A percentile compares a stretch with the other conserved stretches of the same genome.
phyloP scores from a whole-genome alignment of 176 grass and related monocot genomes.

The Elymus sibiricus region DNA sequence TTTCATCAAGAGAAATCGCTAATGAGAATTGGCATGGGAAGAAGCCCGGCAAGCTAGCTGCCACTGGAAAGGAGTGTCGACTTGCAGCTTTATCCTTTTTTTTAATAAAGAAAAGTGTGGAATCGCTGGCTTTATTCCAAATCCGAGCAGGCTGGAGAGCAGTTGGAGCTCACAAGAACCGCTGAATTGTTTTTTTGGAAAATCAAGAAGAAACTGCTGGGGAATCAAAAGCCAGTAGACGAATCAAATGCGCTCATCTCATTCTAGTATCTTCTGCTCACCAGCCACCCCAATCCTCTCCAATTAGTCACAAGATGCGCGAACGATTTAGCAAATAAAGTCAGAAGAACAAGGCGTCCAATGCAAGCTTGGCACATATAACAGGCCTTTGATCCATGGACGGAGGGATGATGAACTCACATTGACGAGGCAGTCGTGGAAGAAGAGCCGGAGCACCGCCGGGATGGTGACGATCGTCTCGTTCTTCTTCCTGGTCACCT shows the following conservation, averaged over 20 bases:
- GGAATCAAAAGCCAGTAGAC: not conserved
- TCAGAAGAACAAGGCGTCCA: not conserved
- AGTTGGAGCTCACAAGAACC: not conserved
- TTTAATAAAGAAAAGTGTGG: not conserved
- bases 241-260: not conserved
- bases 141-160: slow-evolving; percentile 3
- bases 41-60: not conserved
- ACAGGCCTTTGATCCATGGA: not conserved
- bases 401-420: slow-evolving; percentile 28
- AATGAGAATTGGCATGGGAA: not conserved
- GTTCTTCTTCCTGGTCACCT: slow-evolving; percentile 52
- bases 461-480: slow-evolving; percentile 68
- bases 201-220: not conserved
- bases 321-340: not conserved
- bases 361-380: not conserved
- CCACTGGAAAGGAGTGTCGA: not conserved
- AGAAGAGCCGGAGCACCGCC: slow-evolving; percentile 60
- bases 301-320: not conserved
- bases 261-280: not conserved
- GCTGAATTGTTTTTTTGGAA: not conserved
- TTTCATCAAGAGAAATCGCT: not conserved
- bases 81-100: slow-evolving; percentile 21
- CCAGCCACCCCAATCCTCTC: not conserved
- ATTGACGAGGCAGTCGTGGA: slow-evolving; percentile 85
- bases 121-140: slow-evolving; percentile 14